Base-by-base conservation (phyloP, 495 filamentous ascomycete genomes). In the Xylaria acuta region DNA sequence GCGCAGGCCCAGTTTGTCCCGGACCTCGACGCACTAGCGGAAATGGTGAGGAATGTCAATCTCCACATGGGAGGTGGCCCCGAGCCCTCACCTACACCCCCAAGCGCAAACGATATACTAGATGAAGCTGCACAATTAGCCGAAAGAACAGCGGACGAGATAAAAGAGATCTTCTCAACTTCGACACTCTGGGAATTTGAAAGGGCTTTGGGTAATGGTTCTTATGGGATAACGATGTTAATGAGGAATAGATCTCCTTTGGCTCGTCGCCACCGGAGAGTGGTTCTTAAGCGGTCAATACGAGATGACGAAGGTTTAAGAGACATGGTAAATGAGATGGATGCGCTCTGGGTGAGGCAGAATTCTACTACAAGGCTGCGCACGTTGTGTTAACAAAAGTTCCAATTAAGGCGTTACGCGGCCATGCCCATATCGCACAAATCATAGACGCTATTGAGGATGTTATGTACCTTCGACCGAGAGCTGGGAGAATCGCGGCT, bases 401-500 rank as follows among this genome's bases (percentile, higher is more conserved):
- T 30, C 14, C 18, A 12, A 8, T 20, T 0, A 9, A 67, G 47
- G 30, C 5, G 1, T 7, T 67, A 20, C 64, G 45, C 30, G 64
- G 64, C 20, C 64, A 67, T 22, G 2, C 64, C 25, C 64, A 67
- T 53, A 67, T 67, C 2, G 45, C 5, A n/a, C 64, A 67, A 22
- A 2, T 67, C 1, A 38, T 53, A 47, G 45, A 51, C n/a, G 1
- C 7, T 6, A 36, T n/a, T 1, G 2, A 1, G 3, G 32, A 51
- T 8, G 32, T 38, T n/a, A 0, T 1, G 5, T 22, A 36, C 16
- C 3, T 11, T 5, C 64, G 45, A 18, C 18, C 27, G 16, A 67
- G 64, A 38, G 20, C 18, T 22, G 43, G 45, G 20, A 51, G 32
- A 38, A n/a, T 43, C 14, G 45, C 27, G 6, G 20, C 27, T 14